Base-by-base conservation (phyloP, 805 yeast genomes). In the Hanseniaspora lindneri region DNA sequence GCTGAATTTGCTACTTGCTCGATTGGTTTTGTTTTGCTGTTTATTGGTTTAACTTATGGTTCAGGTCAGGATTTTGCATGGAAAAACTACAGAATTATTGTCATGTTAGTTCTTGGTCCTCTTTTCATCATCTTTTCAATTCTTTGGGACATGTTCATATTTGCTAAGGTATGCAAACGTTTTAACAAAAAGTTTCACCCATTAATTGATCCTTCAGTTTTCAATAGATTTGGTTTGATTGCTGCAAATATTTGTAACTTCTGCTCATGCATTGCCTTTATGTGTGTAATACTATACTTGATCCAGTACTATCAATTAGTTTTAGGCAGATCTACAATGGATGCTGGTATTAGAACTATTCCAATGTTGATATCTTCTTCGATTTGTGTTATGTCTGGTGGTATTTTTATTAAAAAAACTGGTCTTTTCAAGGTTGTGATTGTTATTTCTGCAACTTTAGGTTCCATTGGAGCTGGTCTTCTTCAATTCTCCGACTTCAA, bases 51-150 rank as follows among this genome's bases (percentile, higher is more conserved):
- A 29, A 59, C 62, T 8, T 57, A 55, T 43, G 79, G 80, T 16
- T 86, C 85, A 30, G 85, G 85, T 2, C 64, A 73, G 8, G 64
- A 72, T 10, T 77, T 69, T 56, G 59, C 65, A 0, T 81, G 87
- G 87, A 55, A 69, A 54, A 72, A 71, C 13, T 60, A 70, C 2
- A 51, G 63, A 19, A 67, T 67, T 14, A 69, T 75, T 11, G 47
- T 63, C 6, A 60, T 72, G 61, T 58, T 75, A 34, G 58, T 62
- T 3, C 52, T 73, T 33, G 79, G 79, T 21, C 71, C 66, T 1
- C 47, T 60, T 0, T 61, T 67, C 23, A 64, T 73, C 20, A 51
- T 69, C 1, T 52, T 57, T 0, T 78, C 80, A 49, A 32, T 77
- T 8, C 20, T 75, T 2, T 66, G 73, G 25, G 83, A 80, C 40